Percentiles rank a stretch among this genome's conserved stretches.
These are phyloP conservation scores for Cyclotella kingstonii DNA, from an alignment of 108 stramenopile genomes.

Conservation along the genomic window DNA sequence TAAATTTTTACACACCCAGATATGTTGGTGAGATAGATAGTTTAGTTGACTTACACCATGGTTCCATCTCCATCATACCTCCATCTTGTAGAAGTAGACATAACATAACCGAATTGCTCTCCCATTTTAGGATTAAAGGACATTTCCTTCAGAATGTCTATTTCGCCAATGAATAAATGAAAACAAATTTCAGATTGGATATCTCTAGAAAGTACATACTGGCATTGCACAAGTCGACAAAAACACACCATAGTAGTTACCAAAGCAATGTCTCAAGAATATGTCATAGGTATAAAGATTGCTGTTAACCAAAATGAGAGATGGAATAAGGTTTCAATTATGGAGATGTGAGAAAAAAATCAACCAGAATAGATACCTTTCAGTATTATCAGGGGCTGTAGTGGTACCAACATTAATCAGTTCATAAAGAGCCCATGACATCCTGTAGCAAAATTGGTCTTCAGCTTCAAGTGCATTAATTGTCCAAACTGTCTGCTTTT, in stretches of 20 bases:
- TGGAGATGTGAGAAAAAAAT: constrained; percentile 67
- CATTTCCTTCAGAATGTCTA: constrained; percentile 32
- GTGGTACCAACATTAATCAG: constrained; percentile 31
- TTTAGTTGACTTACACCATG: not conserved
- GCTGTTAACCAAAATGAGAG: too few species aligned
- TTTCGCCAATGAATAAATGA: not conserved
- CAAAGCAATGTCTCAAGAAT: too few species aligned
- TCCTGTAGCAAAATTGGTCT: constrained; percentile 51
- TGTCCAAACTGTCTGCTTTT: constrained; percentile 40
- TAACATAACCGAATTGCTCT: constrained; percentile 21
- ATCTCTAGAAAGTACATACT: not conserved
- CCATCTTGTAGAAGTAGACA: constrained; percentile 6
- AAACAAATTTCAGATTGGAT: not conserved
- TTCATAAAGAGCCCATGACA: constrained; percentile 43
- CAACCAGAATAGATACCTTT: constrained; percentile 28
- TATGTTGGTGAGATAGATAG: not conserved
- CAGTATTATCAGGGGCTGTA: constrained; percentile 3
- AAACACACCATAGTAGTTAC: too few species aligned
- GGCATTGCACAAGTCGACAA: constrained; percentile 45
- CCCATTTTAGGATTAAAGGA: constrained; percentile 28
- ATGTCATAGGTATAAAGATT: too few species aligned
- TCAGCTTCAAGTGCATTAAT: constrained; percentile 17
- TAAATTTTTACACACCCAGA: not conserved
- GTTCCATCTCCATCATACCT: not conserved
- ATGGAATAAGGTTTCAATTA: too few species aligned